Conservation (phyloP, 2,329 filamentous ascomycete species). For the Epicoccum sorghinum region DNA sequence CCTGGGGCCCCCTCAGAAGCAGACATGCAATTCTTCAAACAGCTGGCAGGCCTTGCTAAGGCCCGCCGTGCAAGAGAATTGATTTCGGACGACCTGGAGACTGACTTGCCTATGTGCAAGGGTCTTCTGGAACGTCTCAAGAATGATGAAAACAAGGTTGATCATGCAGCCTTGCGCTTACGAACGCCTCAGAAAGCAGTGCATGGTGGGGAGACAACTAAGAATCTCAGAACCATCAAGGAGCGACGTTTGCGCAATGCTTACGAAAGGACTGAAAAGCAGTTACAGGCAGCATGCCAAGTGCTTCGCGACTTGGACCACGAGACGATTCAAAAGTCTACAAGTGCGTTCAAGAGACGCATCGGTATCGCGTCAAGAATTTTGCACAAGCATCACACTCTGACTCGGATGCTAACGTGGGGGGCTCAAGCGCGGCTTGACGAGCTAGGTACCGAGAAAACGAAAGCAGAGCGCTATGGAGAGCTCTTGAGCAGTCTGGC, state of each 20-base stretch:
- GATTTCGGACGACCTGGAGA: slow-evolving; percentile 33
- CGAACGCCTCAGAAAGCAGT: slow-evolving; percentile 1
- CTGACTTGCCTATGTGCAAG: slow-evolving; percentile 34
- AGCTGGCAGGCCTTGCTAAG: slow-evolving; percentile 26
- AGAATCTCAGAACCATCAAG: slow-evolving; percentile 2
- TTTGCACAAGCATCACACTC: slow-evolving; percentile 33
- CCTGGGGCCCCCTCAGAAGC: slow-evolving; percentile 30
- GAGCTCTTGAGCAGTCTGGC: slow-evolving; percentile 33
- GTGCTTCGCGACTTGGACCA: slow-evolving; percentile 19
- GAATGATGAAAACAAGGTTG: slow-evolving; percentile 28
- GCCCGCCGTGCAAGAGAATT: slow-evolving; percentile 30
- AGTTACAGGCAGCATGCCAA: slow-evolving; percentile 25
- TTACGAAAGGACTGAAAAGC: slow-evolving; percentile 27
- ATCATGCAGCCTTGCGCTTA: slow-evolving; percentile 10
- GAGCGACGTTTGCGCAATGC: slow-evolving; percentile 19
- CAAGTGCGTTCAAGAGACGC: slow-evolving; percentile 27
- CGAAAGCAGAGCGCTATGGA: slow-evolving; percentile 23
- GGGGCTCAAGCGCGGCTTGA: slow-evolving; percentile 38
- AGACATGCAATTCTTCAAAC: slow-evolving; percentile 28
- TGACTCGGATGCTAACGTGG: slow-evolving; percentile 38
- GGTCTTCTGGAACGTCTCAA: slow-evolving; percentile 33
- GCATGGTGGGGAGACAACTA: slow-evolving; percentile 3
- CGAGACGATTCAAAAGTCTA: slow-evolving; percentile 7
- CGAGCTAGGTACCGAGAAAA: slow-evolving; percentile 19
- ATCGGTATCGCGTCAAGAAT: slow-evolving; percentile 31